Evolutionary conservation across 331 rosid genomes (phyloP).

Genomic region (Ulmus americana): DNA sequence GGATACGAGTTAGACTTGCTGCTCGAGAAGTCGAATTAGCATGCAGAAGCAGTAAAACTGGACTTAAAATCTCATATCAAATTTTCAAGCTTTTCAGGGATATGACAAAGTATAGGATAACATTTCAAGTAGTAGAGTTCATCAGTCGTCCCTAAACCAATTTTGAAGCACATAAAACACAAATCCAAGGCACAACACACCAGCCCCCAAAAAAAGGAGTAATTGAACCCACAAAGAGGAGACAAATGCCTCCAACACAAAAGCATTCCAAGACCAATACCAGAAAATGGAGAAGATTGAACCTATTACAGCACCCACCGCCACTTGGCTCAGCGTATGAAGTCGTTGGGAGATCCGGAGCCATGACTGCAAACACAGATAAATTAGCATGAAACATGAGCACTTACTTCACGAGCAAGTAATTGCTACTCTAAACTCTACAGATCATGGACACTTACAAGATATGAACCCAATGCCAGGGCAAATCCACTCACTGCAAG

Average conservation of each 20-base stretch:
- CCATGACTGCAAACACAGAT: constrained; percentile 57
- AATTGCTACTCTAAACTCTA: too few species aligned
- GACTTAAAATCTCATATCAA: constrained; percentile 1
- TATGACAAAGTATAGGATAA: too few species aligned
- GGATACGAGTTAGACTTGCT: not conserved
- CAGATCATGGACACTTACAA: constrained; percentile 44
- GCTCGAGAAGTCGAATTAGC: not conserved
- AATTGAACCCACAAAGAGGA: constrained; percentile 51
- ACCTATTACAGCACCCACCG: constrained; percentile 67
- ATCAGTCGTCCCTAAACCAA: constrained; percentile 51
- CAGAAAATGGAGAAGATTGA: constrained; percentile 43
- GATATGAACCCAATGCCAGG: constrained; percentile 56
- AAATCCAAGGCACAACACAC: constrained; percentile 50
- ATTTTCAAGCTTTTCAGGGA: not conserved
- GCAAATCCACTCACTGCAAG: constrained; percentile 34
- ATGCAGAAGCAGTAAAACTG: not conserved
- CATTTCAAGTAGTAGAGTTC: not conserved
- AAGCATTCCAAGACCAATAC: constrained; percentile 62
- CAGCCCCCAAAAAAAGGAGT: constrained; percentile 45
- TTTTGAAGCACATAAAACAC: constrained; percentile 33
- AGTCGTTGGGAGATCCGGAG: constrained; percentile 66
- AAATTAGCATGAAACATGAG: too few species aligned
- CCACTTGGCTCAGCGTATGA: constrained; percentile 72
- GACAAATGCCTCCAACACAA: constrained; percentile 42
- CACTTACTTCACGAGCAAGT: too few species aligned